phyloP scores from a whole-genome alignment of 805 yeast genomes.

The Zygosaccharomyces pseudorouxii region DNA sequence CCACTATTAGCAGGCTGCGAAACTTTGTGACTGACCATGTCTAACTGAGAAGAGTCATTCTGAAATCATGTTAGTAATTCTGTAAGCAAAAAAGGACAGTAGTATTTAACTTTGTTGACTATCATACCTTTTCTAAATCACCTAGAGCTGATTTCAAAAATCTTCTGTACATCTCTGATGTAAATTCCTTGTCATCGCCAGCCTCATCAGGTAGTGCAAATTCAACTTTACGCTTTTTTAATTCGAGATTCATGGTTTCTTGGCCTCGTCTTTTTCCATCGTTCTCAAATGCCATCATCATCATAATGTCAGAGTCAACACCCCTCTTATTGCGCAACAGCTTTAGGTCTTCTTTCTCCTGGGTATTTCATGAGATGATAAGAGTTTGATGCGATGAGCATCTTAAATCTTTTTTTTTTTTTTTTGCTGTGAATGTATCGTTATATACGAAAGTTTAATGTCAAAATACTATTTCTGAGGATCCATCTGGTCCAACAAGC shows the following conservation, averaged over 20 bases:
- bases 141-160: conserved; percentile 65
- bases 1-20: conserved; percentile 46
- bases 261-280: conserved; percentile 23
- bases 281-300: conserved; percentile 34
- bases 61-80: conserved; percentile 22
- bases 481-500: not conserved
- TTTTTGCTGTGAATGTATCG: not conserved
- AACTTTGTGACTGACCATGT: conserved; percentile 56
- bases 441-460: not conserved
- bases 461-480: not conserved
- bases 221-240: conserved; percentile 33
- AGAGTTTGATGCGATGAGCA: conserved; percentile 10
- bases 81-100: conserved; percentile 5
- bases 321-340: not conserved
- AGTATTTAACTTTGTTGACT: conserved; percentile 2
- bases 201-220: conserved; percentile 17
- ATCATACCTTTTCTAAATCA: conserved; percentile 55
- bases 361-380: not conserved
- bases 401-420: conserved; percentile 16
- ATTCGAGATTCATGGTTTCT: conserved; percentile 14
- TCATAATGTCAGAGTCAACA: conserved; percentile 2
- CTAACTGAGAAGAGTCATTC: conserved; percentile 52
- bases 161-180: conserved; percentile 37
- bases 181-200: conserved; percentile 25
- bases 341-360: not conserved